Evolutionary conservation across 1,139 yeast species (phyloP).

Genomic region (Pichia sp.): DNA sequence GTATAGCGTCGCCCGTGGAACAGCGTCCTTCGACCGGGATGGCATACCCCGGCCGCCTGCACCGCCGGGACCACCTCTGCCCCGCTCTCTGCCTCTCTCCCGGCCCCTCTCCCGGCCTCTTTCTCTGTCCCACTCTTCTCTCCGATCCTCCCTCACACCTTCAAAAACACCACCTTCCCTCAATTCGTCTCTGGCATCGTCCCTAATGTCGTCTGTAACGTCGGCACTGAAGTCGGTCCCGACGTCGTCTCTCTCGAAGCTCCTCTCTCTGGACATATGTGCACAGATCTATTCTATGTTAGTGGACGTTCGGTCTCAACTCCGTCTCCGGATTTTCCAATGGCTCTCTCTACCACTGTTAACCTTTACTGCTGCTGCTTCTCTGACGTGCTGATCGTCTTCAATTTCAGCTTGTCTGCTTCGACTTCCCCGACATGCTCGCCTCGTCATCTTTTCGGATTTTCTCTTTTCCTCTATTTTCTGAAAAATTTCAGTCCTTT

Average conservation of each 20-base stretch:
- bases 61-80: not conserved
- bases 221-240: not conserved
- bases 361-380: too few relatives aligned
- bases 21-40: conserved; percentile 6
- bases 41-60: not conserved
- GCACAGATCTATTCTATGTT: not conserved
- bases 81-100: not conserved
- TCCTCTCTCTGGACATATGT: not conserved
- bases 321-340: not conserved
- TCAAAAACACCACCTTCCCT: not conserved
- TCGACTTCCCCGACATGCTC: not conserved
- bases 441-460: not conserved
- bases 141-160: not conserved
- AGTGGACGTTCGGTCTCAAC: not conserved
- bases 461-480: not conserved
- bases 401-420: not conserved
- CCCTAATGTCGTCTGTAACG: not conserved
- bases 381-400: not conserved
- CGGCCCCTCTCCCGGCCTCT: not conserved
- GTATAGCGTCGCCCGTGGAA: conserved; percentile 25
- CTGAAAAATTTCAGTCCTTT: not conserved
- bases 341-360: too few relatives aligned
- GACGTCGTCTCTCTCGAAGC: not conserved
- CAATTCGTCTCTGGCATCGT: not conserved
- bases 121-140: not conserved